Evolutionary conservation across 1,284 basidiomycete genomes (phyloP), one percentile per base, ranked within the genome.

Genomic region (Sanghuangporus weigelae): DNA sequence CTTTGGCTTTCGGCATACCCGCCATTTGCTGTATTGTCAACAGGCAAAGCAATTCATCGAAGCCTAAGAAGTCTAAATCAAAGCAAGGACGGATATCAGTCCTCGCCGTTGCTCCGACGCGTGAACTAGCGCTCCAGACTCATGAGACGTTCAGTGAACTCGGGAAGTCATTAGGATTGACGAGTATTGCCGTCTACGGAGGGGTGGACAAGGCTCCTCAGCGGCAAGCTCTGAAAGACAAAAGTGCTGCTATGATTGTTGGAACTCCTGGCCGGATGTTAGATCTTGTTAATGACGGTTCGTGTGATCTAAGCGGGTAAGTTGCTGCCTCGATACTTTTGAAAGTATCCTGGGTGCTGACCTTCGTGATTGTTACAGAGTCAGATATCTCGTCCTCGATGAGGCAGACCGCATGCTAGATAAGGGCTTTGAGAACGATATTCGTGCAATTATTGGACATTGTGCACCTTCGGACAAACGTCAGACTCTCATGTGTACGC

Each of bases 391-490:
- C 16, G 96, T 98, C 0, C 79, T 99, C 48, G 97, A 99, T 72
- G 96, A 99, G 77, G 96, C 96, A 1, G 96, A 99, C 77, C 84
- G 96, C 54, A 98, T 99, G 96, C 81, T 99, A 56, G 97, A 99
- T 75, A 95, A 92, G 71, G 97, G 97, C 0, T 99, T 99, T 75
- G 97, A 99, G 78, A 97, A 98, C 71, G 97, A 99, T 74, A 98
- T 99, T 68, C 83, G 95, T 57, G 84, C 84, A 63, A 99, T 99
- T 71, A 96, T 99, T 67, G 88, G 85, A 7, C 81, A 85, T 70
- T 89, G 90, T 36, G 89, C 89, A 68, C 84, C 84, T 68, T 78
- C 81, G 11, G 74, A 76, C 12, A 81, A 85, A 61, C 81, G 93
- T 42, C 93, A 96, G 76, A 96, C 93, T 4, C 85, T 95, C 79